Evolutionary conservation across 140 eudicot species (phyloP).

Genomic region (Oenanthe javanica): DNA sequence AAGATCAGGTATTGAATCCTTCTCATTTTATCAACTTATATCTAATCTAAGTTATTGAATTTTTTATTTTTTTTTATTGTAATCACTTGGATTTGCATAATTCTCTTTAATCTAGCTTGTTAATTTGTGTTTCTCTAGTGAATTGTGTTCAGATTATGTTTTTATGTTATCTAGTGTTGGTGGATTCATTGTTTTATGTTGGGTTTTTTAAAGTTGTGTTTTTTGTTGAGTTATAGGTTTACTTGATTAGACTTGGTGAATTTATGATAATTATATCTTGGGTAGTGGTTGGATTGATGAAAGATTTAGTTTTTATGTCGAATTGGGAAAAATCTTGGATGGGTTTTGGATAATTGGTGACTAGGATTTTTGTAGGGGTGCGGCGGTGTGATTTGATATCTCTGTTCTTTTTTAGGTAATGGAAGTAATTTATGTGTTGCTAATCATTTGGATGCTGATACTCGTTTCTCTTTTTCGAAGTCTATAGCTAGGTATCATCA

Average conservation of each 20-base stretch:
- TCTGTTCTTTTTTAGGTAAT: background rate
- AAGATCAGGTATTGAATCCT: background rate
- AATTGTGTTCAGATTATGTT: background rate
- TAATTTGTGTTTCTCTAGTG: background rate
- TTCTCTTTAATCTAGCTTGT: background rate
- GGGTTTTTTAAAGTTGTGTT: background rate
- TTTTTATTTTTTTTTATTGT: background rate
- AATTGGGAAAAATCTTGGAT: constrained; percentile 13
- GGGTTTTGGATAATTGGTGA: background rate
- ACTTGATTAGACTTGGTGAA: constrained; percentile 16
- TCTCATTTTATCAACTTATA: background rate
- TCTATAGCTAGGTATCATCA: background rate
- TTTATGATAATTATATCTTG: constrained; percentile 18
- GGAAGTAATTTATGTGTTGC: background rate
- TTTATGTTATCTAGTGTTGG: background rate
- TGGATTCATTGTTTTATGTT: constrained; percentile 2
- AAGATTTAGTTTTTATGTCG: background rate
- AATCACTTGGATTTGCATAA: background rate
- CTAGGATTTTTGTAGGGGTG: background rate
- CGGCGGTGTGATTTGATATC: background rate
- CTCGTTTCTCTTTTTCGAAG: background rate
- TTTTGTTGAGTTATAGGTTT: background rate
- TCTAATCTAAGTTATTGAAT: background rate
- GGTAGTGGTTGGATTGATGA: constrained; percentile 1
- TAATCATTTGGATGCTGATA: background rate